Evolutionary conservation across 495 filamentous ascomycete species (phyloP).

Genomic region (Annulohypoxylon bovei): DNA sequence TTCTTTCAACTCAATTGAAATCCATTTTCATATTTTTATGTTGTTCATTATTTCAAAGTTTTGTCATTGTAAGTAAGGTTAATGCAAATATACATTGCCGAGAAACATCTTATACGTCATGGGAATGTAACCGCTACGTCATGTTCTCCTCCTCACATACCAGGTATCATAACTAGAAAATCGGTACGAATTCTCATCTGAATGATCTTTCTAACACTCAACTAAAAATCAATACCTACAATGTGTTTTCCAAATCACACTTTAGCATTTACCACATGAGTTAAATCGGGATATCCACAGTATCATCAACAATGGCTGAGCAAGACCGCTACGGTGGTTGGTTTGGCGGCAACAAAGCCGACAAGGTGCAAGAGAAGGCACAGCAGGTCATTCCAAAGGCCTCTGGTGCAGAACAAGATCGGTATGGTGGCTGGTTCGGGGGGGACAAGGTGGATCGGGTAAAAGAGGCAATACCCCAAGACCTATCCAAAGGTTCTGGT

Average conservation of each 20-base stretch:
- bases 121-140: slow-evolving; percentile 35
- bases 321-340: slow-evolving; percentile 30
- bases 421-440: slow-evolving; percentile 27
- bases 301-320: slow-evolving; percentile 33
- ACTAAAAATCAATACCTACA: not conserved
- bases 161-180: slow-evolving; percentile 8
- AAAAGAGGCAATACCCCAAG: slow-evolving; percentile 17
- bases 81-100: not conserved
- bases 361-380: slow-evolving; percentile 26
- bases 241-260: not conserved
- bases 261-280: not conserved
- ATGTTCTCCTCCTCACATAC: slow-evolving; percentile 32
- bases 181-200: not conserved
- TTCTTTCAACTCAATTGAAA: not conserved
- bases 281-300: not conserved
- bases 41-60: not conserved
- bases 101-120: slow-evolving; percentile 30
- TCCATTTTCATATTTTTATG: not conserved
- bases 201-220: not conserved
- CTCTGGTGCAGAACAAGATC: slow-evolving; percentile 33
- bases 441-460: slow-evolving; percentile 27
- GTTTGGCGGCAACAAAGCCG: slow-evolving; percentile 38
- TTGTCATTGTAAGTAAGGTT: not conserved
- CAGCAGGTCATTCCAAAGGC: slow-evolving; percentile 18
- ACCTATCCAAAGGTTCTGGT: not conserved